Evolutionary conservation across 306 rosid species (phyloP), one percentile per base, ranked within the genome.

Genomic region (Pyrus pyrifolia): DNA sequence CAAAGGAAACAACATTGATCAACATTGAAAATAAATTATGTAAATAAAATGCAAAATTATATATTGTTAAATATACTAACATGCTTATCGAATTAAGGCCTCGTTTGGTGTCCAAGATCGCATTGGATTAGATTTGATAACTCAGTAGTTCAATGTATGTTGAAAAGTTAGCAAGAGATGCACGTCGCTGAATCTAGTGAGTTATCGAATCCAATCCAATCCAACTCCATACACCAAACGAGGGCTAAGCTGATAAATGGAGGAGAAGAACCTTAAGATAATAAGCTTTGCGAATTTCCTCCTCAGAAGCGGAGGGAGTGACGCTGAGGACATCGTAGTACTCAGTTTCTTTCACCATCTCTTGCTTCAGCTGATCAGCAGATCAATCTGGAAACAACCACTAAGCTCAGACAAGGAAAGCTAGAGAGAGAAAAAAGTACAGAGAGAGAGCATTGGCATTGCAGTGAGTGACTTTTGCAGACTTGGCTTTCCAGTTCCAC

Each of bases 231-330:
- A 15, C 21, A 49, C 21, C 21, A 49, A 49, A 49, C 55, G 21
- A 49, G 21, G 55, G 55, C 21, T 49, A 30, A 64, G 23, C 17
- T 17, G 27, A 57, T n/a, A 4, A 33, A 30, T 31, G 66, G 14
- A 57, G 66, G 42, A 67, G 5, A 58, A 10, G 55, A 61, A 88
- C 99, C 97, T 95, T 92, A 18, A 84, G 92, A 80, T 94, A 94
- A 76, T 94, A 94, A 61, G 98, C 98, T 79, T 88, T 91, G 80
- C 97, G 97, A 79, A 95, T 89, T 83, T 88, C 93, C 27, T 83
- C 92, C 29, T 89, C 97, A 6, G 97, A 84, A 67, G 97, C 92
- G 4, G 91, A 85, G 68, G 93, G 86, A 76, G 75, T 19, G 76
- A 95, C 86, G 30, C 89, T 84, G 60, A 92, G 95, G 73, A 91